phyloP scores from a whole-genome alignment of 495 filamentous ascomycete genomes.

The Penicillium desertorum region DNA sequence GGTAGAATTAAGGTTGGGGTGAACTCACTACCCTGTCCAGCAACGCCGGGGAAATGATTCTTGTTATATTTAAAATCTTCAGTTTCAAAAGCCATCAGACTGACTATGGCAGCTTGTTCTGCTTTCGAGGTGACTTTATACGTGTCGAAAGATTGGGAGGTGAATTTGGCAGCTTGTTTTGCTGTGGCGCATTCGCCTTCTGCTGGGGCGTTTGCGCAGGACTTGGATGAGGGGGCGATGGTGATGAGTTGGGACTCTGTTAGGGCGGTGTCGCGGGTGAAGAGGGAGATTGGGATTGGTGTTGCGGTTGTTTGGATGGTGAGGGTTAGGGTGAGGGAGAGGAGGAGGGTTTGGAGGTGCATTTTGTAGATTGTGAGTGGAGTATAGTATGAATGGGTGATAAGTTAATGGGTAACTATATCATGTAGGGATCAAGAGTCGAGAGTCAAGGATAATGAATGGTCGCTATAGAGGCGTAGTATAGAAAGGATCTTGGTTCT shows the following conservation, averaged over 20 bases:
- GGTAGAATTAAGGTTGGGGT: neutral
- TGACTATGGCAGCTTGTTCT: conserved; percentile 63
- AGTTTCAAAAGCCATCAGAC: conserved; percentile 67
- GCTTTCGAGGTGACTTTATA: conserved; percentile 54
- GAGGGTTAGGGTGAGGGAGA: conserved; percentile 22
- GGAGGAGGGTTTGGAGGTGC: conserved; percentile 7
- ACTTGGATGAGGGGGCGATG: conserved; percentile 52
- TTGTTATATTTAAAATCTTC: conserved; percentile 65
- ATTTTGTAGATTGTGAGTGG: neutral
- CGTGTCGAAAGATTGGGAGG: conserved; percentile 53
- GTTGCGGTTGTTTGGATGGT: conserved; percentile 18
- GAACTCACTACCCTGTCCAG: conserved; percentile 67
- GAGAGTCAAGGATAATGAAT: neutral
- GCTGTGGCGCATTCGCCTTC: conserved; percentile 66
- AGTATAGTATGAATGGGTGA: neutral
- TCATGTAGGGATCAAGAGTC: neutral
- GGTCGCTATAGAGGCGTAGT: neutral
- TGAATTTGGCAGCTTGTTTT: conserved; percentile 56
- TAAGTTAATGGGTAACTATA: neutral
- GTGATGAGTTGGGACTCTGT: conserved; percentile 49
- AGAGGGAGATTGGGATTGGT: conserved; percentile 13
- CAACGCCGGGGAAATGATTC: conserved; percentile 60
- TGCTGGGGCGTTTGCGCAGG: conserved; percentile 46
- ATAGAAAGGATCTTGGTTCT: neutral
- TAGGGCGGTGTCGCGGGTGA: conserved; percentile 16